A percentile compares a stretch with the other conserved stretches of the same genome.
Evolutionary conservation across 78 protist genomes (phyloP).

Genomic region (Diacronema lutheri): DNA sequence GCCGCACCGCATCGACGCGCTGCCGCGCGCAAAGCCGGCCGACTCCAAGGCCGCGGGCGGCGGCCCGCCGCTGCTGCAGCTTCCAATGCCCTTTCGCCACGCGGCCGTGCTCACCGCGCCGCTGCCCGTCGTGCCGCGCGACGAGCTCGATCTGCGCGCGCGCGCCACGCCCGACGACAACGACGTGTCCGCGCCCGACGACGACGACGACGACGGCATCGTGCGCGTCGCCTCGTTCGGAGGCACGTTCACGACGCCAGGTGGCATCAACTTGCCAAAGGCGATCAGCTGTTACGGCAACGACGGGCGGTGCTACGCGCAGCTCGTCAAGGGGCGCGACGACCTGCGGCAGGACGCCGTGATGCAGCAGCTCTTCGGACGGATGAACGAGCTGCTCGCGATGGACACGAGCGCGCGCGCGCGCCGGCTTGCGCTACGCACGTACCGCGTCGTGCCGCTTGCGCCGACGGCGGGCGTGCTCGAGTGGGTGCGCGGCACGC

Average conservation of each 20-base stretch:
- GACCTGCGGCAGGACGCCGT: constrained; percentile 85
- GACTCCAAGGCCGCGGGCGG: not conserved
- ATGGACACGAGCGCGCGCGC: not conserved
- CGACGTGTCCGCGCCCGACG: not conserved
- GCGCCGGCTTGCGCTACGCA: constrained; percentile 48
- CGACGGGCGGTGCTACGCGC: constrained; percentile 43
- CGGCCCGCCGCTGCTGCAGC: too few relatives aligned
- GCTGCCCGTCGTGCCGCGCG: too few relatives aligned
- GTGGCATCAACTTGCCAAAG: constrained; percentile 77
- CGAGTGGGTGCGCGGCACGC: constrained; percentile 68
- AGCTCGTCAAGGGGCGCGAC: constrained; percentile 60
- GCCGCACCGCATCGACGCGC: not conserved
- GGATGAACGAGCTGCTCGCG: constrained; percentile 53
- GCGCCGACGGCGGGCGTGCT: constrained; percentile 69
- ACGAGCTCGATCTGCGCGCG: not conserved
- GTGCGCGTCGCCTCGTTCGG: not conserved
- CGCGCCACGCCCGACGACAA: not conserved
- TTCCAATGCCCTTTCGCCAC: not conserved
- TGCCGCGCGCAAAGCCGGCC: not conserved
- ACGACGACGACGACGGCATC: not conserved
- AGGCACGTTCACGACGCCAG: not conserved
- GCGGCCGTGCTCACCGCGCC: not conserved
- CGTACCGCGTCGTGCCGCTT: constrained; percentile 76
- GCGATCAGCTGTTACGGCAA: constrained; percentile 36
- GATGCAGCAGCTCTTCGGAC: constrained; percentile 79